These are phyloP conservation scores for Lolium multiflorum DNA, from an alignment of 176 grass and related monocot species.

Conservation along the genomic window DNA sequence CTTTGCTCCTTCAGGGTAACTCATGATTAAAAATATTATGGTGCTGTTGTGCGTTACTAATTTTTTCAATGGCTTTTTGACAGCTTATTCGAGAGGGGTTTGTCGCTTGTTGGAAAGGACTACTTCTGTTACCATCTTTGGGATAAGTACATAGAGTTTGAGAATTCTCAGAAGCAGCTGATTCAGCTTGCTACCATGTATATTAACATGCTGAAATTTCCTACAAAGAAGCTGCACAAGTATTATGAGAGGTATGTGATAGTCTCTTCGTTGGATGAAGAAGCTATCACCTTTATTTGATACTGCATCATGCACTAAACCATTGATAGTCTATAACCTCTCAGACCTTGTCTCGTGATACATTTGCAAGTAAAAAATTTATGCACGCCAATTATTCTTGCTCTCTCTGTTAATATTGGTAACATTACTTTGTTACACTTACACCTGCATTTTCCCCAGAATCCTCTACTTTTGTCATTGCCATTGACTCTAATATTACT, in stretches of 20 bases:
- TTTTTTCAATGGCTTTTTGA: conserved; percentile 33
- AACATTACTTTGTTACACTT: not conserved
- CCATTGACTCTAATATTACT: not conserved
- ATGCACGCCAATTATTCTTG: not conserved
- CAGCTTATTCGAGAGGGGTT: conserved; percentile 85
- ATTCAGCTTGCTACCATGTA: conserved; percentile 76
- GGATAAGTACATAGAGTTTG: conserved; percentile 93
- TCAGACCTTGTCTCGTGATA: not conserved
- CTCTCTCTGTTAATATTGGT: conserved; percentile 7
- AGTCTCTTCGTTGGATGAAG: not conserved
- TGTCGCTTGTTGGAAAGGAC: conserved; percentile 87
- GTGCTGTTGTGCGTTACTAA: conserved; percentile 26
- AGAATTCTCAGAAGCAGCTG: conserved; percentile 76
- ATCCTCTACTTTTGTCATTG: not conserved
- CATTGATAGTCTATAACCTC: not conserved
- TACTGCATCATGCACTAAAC: not conserved
- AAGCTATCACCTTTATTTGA: conserved; percentile 17
- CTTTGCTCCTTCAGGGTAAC: conserved; percentile 22
- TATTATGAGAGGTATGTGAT: conserved; percentile 86
- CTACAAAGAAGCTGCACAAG: conserved; percentile 78
- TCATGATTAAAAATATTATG: conserved; percentile 26
- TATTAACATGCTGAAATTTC: conserved; percentile 76
- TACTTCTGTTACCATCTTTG: conserved; percentile 80
- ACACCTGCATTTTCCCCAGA: not conserved
- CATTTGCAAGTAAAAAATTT: conserved; percentile 10